A percentile compares a stretch with the other conserved stretches of the same genome.
Conservation (phyloP, 495 filamentous ascomycete genomes). For the Pseudomonodictys pantanalensis region DNA sequence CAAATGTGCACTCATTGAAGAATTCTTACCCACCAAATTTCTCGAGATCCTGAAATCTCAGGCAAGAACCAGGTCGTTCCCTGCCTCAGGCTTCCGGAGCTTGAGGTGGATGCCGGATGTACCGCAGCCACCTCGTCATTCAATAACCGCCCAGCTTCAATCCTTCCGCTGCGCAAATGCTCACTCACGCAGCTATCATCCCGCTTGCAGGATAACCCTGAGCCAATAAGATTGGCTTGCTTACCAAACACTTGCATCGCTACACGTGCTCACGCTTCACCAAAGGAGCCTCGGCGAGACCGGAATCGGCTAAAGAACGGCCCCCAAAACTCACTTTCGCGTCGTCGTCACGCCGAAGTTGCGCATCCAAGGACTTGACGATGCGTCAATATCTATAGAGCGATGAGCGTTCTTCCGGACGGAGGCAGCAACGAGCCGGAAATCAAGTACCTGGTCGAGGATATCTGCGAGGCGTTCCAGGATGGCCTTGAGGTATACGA, state of each 20-base stretch:
- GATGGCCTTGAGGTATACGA: neutral
- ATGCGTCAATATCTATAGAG: neutral
- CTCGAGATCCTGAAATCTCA: no score
- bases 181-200: neutral
- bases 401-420: neutral
- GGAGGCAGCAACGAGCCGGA: neutral
- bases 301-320: no score
- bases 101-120: no score
- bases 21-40: neutral
- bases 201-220: neutral
- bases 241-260: no score
- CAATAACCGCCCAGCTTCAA: neutral
- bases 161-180: neutral
- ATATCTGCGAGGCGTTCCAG: neutral
- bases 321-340: no score
- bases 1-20: neutral
- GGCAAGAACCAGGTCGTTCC: no score
- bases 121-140: neutral
- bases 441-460: conserved; percentile 1
- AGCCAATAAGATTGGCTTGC: neutral
- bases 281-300: no score
- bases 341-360: no score
- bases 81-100: no score
- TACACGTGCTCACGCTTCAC: no score
- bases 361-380: no score